phyloP scores from a whole-genome alignment of 2,329 filamentous ascomycete genomes.

The Mollisiaceae sp. region DNA sequence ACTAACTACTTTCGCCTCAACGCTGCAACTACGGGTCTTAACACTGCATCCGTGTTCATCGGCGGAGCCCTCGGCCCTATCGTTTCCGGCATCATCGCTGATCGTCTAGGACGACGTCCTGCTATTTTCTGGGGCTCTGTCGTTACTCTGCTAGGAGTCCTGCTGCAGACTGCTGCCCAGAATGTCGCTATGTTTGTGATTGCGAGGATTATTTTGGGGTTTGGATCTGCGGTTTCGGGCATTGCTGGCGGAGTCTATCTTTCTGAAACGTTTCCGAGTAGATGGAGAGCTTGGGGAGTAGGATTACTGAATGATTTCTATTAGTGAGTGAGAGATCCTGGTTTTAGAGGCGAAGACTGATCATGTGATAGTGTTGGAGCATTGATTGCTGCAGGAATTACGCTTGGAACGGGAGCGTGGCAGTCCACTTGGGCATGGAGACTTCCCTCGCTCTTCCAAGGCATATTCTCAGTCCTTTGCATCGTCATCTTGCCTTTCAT shows the following conservation, averaged over 20 bases:
- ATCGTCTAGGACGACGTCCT: slow-evolving; percentile 43
- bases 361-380: slow-evolving; percentile 38
- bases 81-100: slow-evolving; percentile 46
- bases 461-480: slow-evolving; percentile 37
- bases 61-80: slow-evolving; percentile 53
- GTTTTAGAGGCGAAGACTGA: not conserved
- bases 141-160: slow-evolving; percentile 27
- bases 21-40: slow-evolving; percentile 56
- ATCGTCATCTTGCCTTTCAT: slow-evolving; percentile 34
- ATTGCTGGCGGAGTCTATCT: slow-evolving; percentile 54
- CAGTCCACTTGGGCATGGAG: slow-evolving; percentile 46
- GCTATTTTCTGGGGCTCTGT: slow-evolving; percentile 29
- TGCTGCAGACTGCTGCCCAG: slow-evolving; percentile 32
- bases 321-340: slow-evolving; percentile 26
- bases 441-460: slow-evolving; percentile 40
- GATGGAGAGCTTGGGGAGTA: slow-evolving; percentile 52
- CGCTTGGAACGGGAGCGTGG: slow-evolving; percentile 44
- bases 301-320: slow-evolving; percentile 49
- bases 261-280: slow-evolving; percentile 53
- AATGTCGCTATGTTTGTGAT: slow-evolving; percentile 37
- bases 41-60: slow-evolving; percentile 60
- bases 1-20: slow-evolving; percentile 60
- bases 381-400: slow-evolving; percentile 45
- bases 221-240: slow-evolving; percentile 28
- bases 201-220: slow-evolving; percentile 33